These are phyloP conservation scores for Cucumis variabilis DNA, from an alignment of 331 rosid species.

Conservation along the genomic window DNA sequence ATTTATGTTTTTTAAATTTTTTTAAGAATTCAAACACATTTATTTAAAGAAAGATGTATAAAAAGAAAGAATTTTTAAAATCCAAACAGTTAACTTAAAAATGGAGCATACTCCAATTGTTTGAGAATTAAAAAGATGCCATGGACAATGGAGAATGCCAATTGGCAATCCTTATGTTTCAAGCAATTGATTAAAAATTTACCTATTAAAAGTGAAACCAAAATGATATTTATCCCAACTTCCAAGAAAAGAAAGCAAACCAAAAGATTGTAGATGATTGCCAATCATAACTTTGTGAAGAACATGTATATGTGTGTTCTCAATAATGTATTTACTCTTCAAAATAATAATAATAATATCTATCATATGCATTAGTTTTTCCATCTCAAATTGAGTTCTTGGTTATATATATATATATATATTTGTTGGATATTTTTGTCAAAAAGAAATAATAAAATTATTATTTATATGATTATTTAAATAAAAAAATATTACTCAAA, in stretches of 20 bases:
- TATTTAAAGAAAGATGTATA: too few species aligned
- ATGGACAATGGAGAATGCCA: not conserved
- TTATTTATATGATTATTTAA: too few species aligned
- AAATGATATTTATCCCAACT: conserved; percentile 29
- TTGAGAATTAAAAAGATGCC: not conserved
- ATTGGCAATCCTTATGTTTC: conserved; percentile 23
- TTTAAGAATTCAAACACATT: too few species aligned
- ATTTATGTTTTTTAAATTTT: too few species aligned
- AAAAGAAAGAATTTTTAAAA: not conserved
- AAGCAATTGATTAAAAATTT: conserved; percentile 21
- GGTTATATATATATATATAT: not conserved
- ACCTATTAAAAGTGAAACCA: not conserved
- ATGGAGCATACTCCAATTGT: not conserved
- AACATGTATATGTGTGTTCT: not conserved
- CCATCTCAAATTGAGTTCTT: not conserved
- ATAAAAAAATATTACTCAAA: too few species aligned
- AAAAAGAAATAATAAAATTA: too few species aligned
- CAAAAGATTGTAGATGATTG: not conserved
- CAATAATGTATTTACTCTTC: not conserved
- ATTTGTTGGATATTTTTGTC: too few species aligned
- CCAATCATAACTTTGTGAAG: not conserved
- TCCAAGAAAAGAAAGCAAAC: conserved; percentile 31
- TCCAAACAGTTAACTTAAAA: too few species aligned
- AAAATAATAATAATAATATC: not conserved
- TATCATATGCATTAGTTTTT: not conserved